Evolutionary conservation across 352 stramenopile genomes (phyloP).

Genomic region (Globisporangium lucens): DNA sequence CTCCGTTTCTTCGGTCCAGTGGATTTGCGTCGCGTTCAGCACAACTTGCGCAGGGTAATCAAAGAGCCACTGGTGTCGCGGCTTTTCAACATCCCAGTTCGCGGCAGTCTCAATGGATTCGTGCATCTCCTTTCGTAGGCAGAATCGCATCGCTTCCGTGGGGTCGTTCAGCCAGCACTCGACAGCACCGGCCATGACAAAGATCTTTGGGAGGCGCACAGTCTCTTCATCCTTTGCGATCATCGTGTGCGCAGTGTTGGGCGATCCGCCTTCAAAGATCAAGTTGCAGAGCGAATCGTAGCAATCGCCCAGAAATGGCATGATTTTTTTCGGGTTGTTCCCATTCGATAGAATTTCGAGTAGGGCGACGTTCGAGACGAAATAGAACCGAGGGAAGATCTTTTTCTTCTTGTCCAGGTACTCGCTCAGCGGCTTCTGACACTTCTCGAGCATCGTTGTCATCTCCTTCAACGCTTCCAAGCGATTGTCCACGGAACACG

Average conservation of each 20-base stretch:
- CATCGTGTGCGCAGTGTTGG: constrained; percentile 84
- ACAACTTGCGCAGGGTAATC: constrained; percentile 93
- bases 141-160: constrained; percentile 82
- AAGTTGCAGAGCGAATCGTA: constrained; percentile 94
- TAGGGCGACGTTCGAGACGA: constrained; percentile 85
- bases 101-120: constrained; percentile 82
- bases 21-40: constrained; percentile 87
- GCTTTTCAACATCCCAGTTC: constrained; percentile 95
- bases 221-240: constrained; percentile 77
- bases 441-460: constrained; percentile 87
- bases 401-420: constrained; percentile 92
- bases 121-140: constrained; percentile 85
- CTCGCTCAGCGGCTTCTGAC: constrained; percentile 86
- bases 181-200: constrained; percentile 82
- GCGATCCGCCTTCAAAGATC: constrained; percentile 74
- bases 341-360: constrained; percentile 88
- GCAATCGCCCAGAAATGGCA: constrained; percentile 96
- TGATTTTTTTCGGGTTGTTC: constrained; percentile 97
- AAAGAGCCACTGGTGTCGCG: constrained; percentile 97
- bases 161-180: constrained; percentile 87
- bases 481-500: constrained; percentile 74
- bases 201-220: constrained; percentile 64
- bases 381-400: constrained; percentile 90
- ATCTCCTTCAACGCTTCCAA: constrained; percentile 85
- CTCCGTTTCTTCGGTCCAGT: constrained; percentile 97